These are phyloP conservation scores for Aureoboletus auriporus DNA, from an alignment of 768 basidiomycete species.

Conservation along the genomic window DNA sequence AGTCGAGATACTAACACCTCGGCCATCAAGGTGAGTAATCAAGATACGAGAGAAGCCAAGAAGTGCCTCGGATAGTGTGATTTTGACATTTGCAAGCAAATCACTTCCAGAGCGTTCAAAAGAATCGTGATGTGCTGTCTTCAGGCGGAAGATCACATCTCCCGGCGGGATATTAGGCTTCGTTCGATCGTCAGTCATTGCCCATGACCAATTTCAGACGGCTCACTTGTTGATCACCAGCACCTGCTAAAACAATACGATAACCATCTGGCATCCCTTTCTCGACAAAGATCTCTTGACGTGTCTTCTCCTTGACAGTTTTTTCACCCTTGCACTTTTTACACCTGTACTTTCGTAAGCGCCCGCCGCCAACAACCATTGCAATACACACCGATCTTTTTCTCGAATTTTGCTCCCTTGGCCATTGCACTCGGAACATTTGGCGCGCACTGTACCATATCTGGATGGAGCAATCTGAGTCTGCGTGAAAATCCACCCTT, in stretches of 20 bases:
- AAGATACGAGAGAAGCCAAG: conserved; percentile 93
- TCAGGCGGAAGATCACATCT: conserved; percentile 84
- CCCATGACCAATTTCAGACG: neutral
- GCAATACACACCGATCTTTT: conserved; percentile 65
- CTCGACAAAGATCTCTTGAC: conserved; percentile 83
- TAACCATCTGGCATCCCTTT: conserved; percentile 83
- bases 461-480: conserved; percentile 49
- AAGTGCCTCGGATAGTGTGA: conserved; percentile 91
- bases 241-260: conserved; percentile 84
- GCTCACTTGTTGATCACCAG: conserved; percentile 84
- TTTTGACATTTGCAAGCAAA: conserved; percentile 72
- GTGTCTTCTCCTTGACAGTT: conserved; percentile 82
- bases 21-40: conserved; percentile 88
- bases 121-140: conserved; percentile 61
- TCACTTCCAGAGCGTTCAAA: conserved; percentile 85
- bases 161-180: conserved; percentile 86
- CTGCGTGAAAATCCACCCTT: conserved; percentile 66
- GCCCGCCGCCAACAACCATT: neutral
- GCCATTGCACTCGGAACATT: conserved; percentile 70
- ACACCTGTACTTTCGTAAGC: conserved; percentile 51
- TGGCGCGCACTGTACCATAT: conserved; percentile 47
- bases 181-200: conserved; percentile 5
- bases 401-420: conserved; percentile 70
- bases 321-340: conserved; percentile 93
- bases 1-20: conserved; percentile 77